These are phyloP conservation scores for Annulohypoxylon stygium DNA, from an alignment of 495 filamentous ascomycete species.

Conservation along the genomic window DNA sequence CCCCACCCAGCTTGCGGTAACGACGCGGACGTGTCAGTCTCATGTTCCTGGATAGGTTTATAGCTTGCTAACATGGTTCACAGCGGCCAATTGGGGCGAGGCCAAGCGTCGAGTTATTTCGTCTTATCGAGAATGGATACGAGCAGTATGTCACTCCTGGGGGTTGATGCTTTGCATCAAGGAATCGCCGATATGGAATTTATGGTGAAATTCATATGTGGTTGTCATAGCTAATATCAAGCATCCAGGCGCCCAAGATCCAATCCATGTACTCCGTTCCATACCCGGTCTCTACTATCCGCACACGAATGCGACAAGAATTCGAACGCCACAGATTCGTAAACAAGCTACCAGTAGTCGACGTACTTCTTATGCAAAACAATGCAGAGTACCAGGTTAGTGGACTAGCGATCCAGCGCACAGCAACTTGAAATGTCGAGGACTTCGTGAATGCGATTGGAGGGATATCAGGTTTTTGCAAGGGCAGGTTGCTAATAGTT, in stretches of 20 bases:
- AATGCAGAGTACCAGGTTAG: constrained; percentile 88
- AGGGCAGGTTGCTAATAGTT: constrained; percentile 18
- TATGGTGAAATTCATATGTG: neutral
- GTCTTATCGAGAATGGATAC: constrained; percentile 93
- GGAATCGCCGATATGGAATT: neutral
- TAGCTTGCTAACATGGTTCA: constrained; percentile 35
- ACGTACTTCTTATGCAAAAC: constrained; percentile 88
- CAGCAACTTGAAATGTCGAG: constrained; percentile 50
- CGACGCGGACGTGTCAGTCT: constrained; percentile 88
- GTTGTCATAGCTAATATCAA: neutral
- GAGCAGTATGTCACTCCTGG: constrained; percentile 76
- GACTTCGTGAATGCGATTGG: neutral
- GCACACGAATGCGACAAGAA: constrained; percentile 95
- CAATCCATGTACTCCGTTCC: constrained; percentile 95
- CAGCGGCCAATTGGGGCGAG: constrained; percentile 89
- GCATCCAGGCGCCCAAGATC: constrained; percentile 86
- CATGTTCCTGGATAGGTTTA: neutral
- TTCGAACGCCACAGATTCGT: constrained; percentile 97
- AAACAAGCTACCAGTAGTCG: constrained; percentile 85
- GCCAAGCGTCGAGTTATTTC: constrained; percentile 84
- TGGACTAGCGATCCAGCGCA: constrained; percentile 18
- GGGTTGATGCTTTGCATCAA: constrained; percentile 6
- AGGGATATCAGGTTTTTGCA: neutral
- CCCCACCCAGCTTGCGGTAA: constrained; percentile 91
- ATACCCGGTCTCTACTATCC: constrained; percentile 86